These are phyloP conservation scores for Venturia nashicola DNA, from an alignment of 2,329 filamentous ascomycete species.

Conservation along the genomic window DNA sequence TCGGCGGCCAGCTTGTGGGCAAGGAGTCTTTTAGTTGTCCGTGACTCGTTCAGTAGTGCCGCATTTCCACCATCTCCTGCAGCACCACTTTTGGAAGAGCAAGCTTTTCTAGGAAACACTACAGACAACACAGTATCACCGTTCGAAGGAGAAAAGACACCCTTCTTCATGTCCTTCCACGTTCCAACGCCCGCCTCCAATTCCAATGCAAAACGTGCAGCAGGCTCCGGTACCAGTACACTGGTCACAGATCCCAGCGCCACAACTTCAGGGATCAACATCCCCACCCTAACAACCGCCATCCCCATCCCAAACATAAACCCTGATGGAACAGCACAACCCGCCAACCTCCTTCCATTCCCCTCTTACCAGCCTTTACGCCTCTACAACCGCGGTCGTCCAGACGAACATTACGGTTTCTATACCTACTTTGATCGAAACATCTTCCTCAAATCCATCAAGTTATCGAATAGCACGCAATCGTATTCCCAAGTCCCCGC, in stretches of 20 bases:
- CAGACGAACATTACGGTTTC: conserved; percentile 84
- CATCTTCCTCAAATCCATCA: conserved; percentile 62
- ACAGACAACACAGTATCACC: conserved; percentile 60
- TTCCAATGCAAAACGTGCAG: conserved; percentile 15
- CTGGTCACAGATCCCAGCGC: conserved; percentile 5
- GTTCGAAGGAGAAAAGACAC: conserved; percentile 76
- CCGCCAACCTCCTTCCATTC: conserved; percentile 59
- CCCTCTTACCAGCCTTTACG: conserved; percentile 63
- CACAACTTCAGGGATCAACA: conserved; percentile 14
- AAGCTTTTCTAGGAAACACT: conserved; percentile 72
- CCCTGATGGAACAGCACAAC: conserved; percentile 57
- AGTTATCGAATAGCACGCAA: conserved; percentile 23
- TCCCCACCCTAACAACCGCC: conserved; percentile 36
- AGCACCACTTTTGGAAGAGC: conserved; percentile 54
- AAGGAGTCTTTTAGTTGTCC: not conserved
- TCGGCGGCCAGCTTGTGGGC: not conserved
- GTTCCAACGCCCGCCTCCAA: conserved; percentile 18
- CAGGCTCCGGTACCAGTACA: not conserved
- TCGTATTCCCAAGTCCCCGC: conserved; percentile 22
- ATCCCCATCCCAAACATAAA: conserved; percentile 54
- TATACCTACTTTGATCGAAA: conserved; percentile 85
- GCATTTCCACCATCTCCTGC: conserved; percentile 36
- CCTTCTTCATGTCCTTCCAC: conserved; percentile 74
- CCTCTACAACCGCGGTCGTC: conserved; percentile 69
- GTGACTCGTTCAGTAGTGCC: not conserved